Base-by-base conservation (phyloP, 1,139 yeast species). In the Yamadazyma epiphylla region DNA sequence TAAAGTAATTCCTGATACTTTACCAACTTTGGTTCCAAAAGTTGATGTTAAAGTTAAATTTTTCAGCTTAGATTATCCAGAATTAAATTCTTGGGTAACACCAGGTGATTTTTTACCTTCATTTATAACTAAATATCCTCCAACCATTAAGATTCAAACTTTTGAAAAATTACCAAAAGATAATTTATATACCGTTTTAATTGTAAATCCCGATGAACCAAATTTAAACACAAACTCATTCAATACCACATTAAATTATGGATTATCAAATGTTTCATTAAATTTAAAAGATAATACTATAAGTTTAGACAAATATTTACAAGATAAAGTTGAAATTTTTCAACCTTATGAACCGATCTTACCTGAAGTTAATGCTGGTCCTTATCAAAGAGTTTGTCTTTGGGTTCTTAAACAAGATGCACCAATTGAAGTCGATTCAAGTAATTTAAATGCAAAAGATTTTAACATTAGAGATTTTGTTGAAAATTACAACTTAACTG, bases 121-220 rank as follows among this genome's bases (percentile, higher is more conserved):
- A 19, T 76, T 75, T 42, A 86, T 80, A 10, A 85, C 88, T 3
- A 57, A 74, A 23, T 71, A 74, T 45, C 84, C 89, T 13, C 98
- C 98, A 22, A 69, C 77, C 15, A 63, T 91, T 33, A 70, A 76
- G 50, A 66, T 91, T 27, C 84, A 81, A 48, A 91, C 86, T 51
- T 89, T 78, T 51, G 86, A 81, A 24, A 39, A 48, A 16, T 64
- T 73, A 32, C 14, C 19, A 3, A 28, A 33, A 12, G 10, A 17
- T 9, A 62, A 58, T 26, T 60, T 77, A 33, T 91, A 87, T 59
- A 78, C 96, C 1, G 70, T 89, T 7, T 55, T 89, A 28, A 59
- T 91, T 34, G 94, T 91, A 13, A 91, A 91, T 54, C 96, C 97
- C 15, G 99, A 91, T 56, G 78, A 81, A 29, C 96, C 97, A 15